These are phyloP conservation scores for Parathielavia hyrcaniae DNA, from an alignment of 495 filamentous ascomycete genomes.

Conservation along the genomic window DNA sequence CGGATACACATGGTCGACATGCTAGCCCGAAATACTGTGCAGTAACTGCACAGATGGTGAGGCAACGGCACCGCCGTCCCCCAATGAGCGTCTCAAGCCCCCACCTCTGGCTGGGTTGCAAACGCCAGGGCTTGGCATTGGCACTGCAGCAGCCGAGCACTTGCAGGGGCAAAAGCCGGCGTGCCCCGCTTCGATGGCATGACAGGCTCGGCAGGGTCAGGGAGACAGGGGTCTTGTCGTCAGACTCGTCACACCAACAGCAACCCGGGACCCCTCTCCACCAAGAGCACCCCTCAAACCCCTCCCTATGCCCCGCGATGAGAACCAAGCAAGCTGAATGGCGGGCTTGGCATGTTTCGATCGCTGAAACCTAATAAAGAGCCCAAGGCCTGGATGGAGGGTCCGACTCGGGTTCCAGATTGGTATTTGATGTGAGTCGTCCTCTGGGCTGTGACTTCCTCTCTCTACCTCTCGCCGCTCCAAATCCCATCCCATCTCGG, in stretches of 20 bases:
- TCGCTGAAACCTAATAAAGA: constrained; percentile 16
- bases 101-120: not conserved
- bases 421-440: constrained; percentile 1
- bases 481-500: constrained; percentile 5
- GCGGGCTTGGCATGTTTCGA: constrained; percentile 19
- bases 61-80: not conserved
- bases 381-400: not conserved
- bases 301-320: constrained; percentile 21
- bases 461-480: not conserved
- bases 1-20: too few species aligned
- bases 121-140: not conserved
- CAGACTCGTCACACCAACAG: not conserved
- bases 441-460: not conserved
- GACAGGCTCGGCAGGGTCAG: not conserved
- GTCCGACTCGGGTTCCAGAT: not conserved
- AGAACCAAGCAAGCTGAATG: constrained; percentile 25
- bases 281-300: constrained; percentile 6
- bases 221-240: not conserved
- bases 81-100: not conserved
- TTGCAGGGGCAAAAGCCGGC: not conserved
- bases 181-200: constrained; percentile 9
- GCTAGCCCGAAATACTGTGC: too few species aligned
- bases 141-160: not conserved
- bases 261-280: constrained; percentile 24
- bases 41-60: not conserved